Percentiles rank a stretch among this genome's conserved stretches.
Conservation (phyloP, 768 basidiomycete species). For the Symmetrospora coprosmae region DNA sequence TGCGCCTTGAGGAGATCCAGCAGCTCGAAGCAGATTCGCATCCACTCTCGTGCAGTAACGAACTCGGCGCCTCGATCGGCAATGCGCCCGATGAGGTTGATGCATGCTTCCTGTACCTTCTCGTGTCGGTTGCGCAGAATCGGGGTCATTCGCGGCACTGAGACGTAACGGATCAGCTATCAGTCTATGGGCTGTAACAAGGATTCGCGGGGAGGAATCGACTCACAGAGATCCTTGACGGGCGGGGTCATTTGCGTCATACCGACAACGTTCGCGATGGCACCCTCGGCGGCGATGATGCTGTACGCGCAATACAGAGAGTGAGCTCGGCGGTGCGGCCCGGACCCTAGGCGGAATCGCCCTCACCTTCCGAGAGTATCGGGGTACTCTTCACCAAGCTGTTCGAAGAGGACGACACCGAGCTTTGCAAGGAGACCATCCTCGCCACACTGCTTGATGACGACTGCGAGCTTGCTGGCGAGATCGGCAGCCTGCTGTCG, state of each 20-base stretch:
- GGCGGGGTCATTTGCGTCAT: slow-evolving; percentile 99
- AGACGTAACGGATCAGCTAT: slow-evolving; percentile 29
- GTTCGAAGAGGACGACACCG: slow-evolving; percentile 91
- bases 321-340: too few species aligned
- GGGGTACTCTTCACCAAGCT: slow-evolving; percentile 97
- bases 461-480: slow-evolving; percentile 83
- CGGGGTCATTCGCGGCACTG: slow-evolving; percentile 99
- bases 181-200: slow-evolving; percentile 23
- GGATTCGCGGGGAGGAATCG: not conserved
- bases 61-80: slow-evolving; percentile 99
- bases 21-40: slow-evolving; percentile 98
- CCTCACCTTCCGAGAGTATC: slow-evolving; percentile 71
- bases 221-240: slow-evolving; percentile 93
- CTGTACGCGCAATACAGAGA: slow-evolving; percentile 39
- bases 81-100: slow-evolving; percentile 98
- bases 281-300: slow-evolving; percentile 96
- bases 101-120: slow-evolving; percentile 97
- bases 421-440: slow-evolving; percentile 88
- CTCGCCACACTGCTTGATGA: slow-evolving; percentile 98
- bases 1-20: slow-evolving; percentile 94
- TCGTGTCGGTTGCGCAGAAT: slow-evolving; percentile 97
- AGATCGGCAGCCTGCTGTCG: slow-evolving; percentile 98
- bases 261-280: slow-evolving; percentile 97
- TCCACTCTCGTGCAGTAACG: slow-evolving; percentile 97
- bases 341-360: too few species aligned